Evolutionary conservation across 768 basidiomycete genomes (phyloP).

Genomic region (Ramaria sp.): DNA sequence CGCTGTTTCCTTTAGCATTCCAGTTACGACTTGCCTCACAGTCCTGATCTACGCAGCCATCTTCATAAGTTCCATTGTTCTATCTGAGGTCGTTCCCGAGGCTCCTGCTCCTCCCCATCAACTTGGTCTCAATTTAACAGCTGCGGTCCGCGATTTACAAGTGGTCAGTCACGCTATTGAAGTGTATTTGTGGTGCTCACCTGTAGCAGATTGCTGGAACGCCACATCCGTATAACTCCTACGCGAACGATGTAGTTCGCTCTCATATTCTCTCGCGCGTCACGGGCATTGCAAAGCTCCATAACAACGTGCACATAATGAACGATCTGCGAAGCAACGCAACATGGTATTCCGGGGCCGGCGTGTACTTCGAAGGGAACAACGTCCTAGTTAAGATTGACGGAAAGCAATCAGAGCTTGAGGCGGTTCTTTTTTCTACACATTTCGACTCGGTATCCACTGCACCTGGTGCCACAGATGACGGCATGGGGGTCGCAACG

Average conservation of each 20-base stretch:
- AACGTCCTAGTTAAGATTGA: constrained; percentile 60
- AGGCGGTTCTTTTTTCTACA: constrained; percentile 61
- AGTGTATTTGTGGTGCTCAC: too few relatives aligned
- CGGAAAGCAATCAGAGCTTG: constrained; percentile 37
- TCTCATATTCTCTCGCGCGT: constrained; percentile 48
- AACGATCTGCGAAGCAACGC: constrained; percentile 39
- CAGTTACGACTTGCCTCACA: neutral
- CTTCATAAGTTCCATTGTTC: neutral
- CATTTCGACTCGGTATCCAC: constrained; percentile 79
- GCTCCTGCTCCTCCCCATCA: neutral
- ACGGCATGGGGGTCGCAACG: constrained; percentile 63
- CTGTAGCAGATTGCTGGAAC: constrained; percentile 46
- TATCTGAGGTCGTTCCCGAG: neutral
- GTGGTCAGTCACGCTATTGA: neutral
- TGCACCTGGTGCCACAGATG: constrained; percentile 65
- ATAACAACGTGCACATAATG: constrained; percentile 36
- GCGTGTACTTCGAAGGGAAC: constrained; percentile 50
- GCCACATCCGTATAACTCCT: constrained; percentile 73
- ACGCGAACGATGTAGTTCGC: constrained; percentile 61
- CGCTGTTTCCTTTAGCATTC: neutral
- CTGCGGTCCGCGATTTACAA: constrained; percentile 2
- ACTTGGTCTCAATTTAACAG: neutral
- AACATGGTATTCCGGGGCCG: constrained; percentile 27
- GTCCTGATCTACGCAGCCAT: neutral
- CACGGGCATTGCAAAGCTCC: constrained; percentile 28